phyloP scores from a whole-genome alignment of 2,329 filamentous ascomycete genomes.

The Microsporum audouinii region DNA sequence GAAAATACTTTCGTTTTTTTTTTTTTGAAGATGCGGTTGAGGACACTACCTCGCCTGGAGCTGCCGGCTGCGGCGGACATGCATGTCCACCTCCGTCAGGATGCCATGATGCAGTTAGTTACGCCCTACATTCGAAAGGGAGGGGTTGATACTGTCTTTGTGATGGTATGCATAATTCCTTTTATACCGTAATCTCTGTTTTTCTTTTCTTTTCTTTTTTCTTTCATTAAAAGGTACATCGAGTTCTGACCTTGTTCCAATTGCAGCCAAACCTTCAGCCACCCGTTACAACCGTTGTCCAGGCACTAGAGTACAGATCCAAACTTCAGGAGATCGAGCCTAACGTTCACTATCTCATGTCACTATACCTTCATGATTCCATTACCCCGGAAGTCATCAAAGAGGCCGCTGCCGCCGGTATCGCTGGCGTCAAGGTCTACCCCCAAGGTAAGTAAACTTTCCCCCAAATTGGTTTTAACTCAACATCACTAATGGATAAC shows the following conservation, averaged over 20 bases:
- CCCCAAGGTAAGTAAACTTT: slow-evolving; percentile 9
- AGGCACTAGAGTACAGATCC: slow-evolving; percentile 55
- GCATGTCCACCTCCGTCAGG: slow-evolving; percentile 57
- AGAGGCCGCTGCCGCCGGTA: slow-evolving; percentile 60
- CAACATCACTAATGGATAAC: not conserved
- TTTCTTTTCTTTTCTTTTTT: not conserved
- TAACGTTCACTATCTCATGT: slow-evolving; percentile 60
- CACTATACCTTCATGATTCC: slow-evolving; percentile 51
- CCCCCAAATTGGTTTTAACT: slow-evolving; percentile 10
- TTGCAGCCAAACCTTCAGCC: slow-evolving; percentile 53
- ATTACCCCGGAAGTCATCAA: slow-evolving; percentile 59
- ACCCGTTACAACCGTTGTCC: slow-evolving; percentile 48
- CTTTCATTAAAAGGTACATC: not conserved
- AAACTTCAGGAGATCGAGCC: slow-evolving; percentile 50
- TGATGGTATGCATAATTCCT: slow-evolving; percentile 33
- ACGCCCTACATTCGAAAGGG: slow-evolving; percentile 46
- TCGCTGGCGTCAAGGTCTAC: slow-evolving; percentile 59
- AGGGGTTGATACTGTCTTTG: slow-evolving; percentile 53
- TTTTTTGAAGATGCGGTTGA: slow-evolving; percentile 10
- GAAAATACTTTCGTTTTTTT: not conserved
- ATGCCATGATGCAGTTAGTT: slow-evolving; percentile 48
- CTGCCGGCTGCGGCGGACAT: slow-evolving; percentile 12
- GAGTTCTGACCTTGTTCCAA: not conserved
- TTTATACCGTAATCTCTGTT: not conserved
- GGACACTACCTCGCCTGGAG: slow-evolving; percentile 8